Base-by-base conservation (phyloP, 495 filamentous ascomycete species). In the Lichina pygmaea region DNA sequence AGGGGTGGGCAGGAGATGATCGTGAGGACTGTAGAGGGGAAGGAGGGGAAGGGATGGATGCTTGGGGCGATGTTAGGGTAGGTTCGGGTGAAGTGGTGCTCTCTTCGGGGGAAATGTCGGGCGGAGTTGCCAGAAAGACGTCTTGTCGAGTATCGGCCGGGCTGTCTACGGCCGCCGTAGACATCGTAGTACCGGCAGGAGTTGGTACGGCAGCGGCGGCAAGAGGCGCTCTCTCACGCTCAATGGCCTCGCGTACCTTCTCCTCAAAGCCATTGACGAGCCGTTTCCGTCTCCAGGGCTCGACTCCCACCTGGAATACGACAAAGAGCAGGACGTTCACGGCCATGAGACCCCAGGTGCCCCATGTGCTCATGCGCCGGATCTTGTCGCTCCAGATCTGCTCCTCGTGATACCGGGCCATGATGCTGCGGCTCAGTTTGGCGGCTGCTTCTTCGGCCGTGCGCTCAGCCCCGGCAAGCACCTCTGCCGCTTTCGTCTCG, bases 371-470 rank as follows among this genome's bases (percentile, higher is more conserved):
- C 71, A 93, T 93, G 48, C 89, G 66, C 39, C 89, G 70, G 56
- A 97, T 97, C 55, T 92, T 89, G 55, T 97, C 89, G 53, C 79
- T 86, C 89, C 89, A 97, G 42, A 97, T 93, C 65, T 97, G 89
- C 61, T 97, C 89, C 60, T 97, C 89, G 61, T 97, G 89, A 61
- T 97, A 97, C 31, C 89, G 74, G 32, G 75, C 75, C 33, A 94
- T 64, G 48, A 95, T 94, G 34, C 70, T 72, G 37, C 75, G 71
- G 55, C 75, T 81, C 42, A 97, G 62, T 53, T 73, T 69, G 7
- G 72, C 66, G 30, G 74, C 68, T 2, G 83, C 72, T 42, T 81
- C 75, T 60, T 89, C 78, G 10, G 85, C 73, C 33, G 77, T 71
- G 38, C 70, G 65, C 59, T 97, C 89, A 0, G 80, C 73, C 36